Evolutionary conservation across 2,329 filamentous ascomycete genomes (phyloP), one percentile per base, ranked within the genome.

Genomic region (Colletotrichum sp.): DNA sequence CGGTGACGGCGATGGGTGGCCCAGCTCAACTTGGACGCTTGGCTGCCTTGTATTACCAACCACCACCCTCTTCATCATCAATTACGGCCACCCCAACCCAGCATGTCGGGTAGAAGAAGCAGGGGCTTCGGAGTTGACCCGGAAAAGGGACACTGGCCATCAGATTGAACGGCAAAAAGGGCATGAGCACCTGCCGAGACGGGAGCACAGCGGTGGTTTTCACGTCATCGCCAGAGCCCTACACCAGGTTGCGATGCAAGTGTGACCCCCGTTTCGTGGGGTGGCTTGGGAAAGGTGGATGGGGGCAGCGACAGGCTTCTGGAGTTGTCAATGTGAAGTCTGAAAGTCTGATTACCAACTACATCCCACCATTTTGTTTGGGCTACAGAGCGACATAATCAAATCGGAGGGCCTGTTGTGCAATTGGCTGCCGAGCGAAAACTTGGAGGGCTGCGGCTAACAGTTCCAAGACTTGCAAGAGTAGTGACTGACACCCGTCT

Each of bases 181-280:
- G 21, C 62, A 57, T 51, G 55, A 36, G 16, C 31, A 59, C 16
- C 24, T 18, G 11, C 62, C 57, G 29, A 63, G 55, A 43, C 54
- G 31, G 55, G 34, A 63, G 34, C 21, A 66, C 24, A 63, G n/a
- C 15, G 47, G 21, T 55, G 34, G n/a, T 27, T 47, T 71, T 57
- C 68, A 63, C 59, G 67, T 66, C 71, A 71, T 73, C n/a, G 51
- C 33, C 24, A 55, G 21, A 66, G 47, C 67, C 43, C 57, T 62
- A 71, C 64, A 64, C 51, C 47, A 27, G 67, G 68, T 62, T 66
- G 36, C 18, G n/a, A 57, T 73, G 67, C 62, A 73, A 43, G 62
- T 54, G 55, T 73, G 71, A 73, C 68, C 71, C 71, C 71, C 67
- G 63, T 73, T 70, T 71, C 68, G 62, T 71, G 71, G 71, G 68